Conservation (phyloP, 495 filamentous ascomycete species). For the Penicillium angulare region DNA sequence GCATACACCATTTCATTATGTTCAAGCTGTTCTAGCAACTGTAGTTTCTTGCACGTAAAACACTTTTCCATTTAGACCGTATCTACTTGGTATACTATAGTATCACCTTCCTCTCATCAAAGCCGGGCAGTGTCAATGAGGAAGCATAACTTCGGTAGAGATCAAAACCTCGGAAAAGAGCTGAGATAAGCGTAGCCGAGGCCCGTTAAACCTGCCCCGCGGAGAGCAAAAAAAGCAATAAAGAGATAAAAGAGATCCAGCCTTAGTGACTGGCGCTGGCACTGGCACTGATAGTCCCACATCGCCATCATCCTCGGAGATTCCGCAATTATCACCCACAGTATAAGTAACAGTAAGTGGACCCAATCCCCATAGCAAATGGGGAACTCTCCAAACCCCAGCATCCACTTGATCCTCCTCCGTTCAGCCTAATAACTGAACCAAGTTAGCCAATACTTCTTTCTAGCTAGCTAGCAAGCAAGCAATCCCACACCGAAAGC, state of each 20-base stretch:
- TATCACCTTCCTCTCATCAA: too few species aligned
- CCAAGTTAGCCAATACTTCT: too few species aligned
- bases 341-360: background rate
- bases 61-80: background rate
- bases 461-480: too few species aligned
- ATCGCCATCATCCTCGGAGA: slow-evolving; percentile 1
- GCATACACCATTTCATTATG: slow-evolving; percentile 41
- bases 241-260: too few species aligned
- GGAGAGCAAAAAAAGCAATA: too few species aligned
- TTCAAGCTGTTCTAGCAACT: slow-evolving; percentile 4
- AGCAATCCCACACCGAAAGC: too few species aligned
- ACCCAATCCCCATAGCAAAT: background rate
- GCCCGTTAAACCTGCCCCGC: slow-evolving; percentile 21
- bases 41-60: background rate
- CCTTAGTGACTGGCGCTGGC: too few species aligned
- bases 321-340: slow-evolving; percentile 3
- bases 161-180: background rate
- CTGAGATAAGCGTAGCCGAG: slow-evolving; percentile 35
- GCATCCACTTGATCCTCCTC: background rate
- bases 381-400: background rate
- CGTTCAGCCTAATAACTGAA: too few species aligned
- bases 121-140: too few species aligned
- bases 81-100: background rate
- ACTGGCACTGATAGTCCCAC: background rate
- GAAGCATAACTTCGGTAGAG: too few species aligned